phyloP scores from a whole-genome alignment of 805 yeast genomes.

The Suhomyces canberraensis region DNA sequence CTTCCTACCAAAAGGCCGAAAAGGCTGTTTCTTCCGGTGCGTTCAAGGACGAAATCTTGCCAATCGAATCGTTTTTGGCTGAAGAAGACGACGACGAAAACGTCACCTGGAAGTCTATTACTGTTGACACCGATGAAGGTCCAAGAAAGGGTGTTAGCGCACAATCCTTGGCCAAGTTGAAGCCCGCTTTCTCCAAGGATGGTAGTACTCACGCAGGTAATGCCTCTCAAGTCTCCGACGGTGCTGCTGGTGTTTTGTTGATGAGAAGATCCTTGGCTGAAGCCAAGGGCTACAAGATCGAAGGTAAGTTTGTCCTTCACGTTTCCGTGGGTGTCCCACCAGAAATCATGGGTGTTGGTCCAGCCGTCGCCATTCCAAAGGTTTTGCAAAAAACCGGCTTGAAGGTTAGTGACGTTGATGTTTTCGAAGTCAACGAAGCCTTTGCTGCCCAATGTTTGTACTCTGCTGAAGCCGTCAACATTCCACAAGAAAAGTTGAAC shows the following conservation, averaged over 20 bases:
- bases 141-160: constrained; percentile 86
- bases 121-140: constrained; percentile 77
- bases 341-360: constrained; percentile 97
- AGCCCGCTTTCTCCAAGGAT: constrained; percentile 80
- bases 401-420: constrained; percentile 59
- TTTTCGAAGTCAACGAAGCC: constrained; percentile 93
- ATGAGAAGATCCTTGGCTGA: constrained; percentile 86
- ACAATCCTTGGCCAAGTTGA: constrained; percentile 66
- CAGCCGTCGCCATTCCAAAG: constrained; percentile 91
- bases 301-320: constrained; percentile 78
- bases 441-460: constrained; percentile 92
- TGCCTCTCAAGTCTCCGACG: constrained; percentile 94
- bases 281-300: constrained; percentile 61
- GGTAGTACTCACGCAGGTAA: constrained; percentile 95
- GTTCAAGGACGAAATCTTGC: constrained; percentile 88
- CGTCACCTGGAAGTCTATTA: constrained; percentile 37
- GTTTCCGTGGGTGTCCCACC: constrained; percentile 93
- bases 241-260: constrained; percentile 86
- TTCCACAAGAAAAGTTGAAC: constrained; percentile 63
- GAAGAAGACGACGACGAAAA: constrained; percentile 56
- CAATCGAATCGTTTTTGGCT: constrained; percentile 60
- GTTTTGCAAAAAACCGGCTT: constrained; percentile 63
- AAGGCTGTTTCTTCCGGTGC: constrained; percentile 64
- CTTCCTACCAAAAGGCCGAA: constrained; percentile 82
- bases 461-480: constrained; percentile 61